A percentile compares a stretch with the other conserved stretches of the same genome.
phyloP scores from a whole-genome alignment of 306 rosid genomes.

The Cucurbita pepo region DNA sequence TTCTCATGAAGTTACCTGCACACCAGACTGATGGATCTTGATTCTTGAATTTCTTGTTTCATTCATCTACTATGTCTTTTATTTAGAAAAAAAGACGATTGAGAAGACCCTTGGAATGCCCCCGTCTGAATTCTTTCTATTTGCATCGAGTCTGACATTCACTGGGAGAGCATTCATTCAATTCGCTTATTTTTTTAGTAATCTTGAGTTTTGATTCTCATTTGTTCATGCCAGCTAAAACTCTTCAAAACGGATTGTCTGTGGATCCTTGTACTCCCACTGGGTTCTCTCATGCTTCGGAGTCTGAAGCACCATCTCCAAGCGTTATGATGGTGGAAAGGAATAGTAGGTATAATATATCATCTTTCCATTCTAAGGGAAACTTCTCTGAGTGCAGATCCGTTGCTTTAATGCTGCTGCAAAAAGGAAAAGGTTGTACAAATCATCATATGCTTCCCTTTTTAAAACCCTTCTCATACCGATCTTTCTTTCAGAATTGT shows the following conservation, averaged over 20 bases:
- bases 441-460: not conserved
- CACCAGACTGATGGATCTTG: not conserved
- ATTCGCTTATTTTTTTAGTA: not conserved
- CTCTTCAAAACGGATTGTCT: slow-evolving; percentile 25
- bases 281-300: slow-evolving; percentile 42
- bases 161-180: not conserved
- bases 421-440: slow-evolving; percentile 70
- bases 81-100: not conserved
- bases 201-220: not conserved
- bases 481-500: slow-evolving; percentile 8
- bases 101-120: not conserved
- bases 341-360: slow-evolving; percentile 13
- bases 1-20: not conserved
- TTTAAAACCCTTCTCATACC: not conserved
- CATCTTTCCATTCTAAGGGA: slow-evolving; percentile 48
- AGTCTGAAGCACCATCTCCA: slow-evolving; percentile 42
- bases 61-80: not conserved
- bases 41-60: not conserved
- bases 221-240: slow-evolving; percentile 43
- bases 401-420: slow-evolving; percentile 59
- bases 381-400: slow-evolving; percentile 89
- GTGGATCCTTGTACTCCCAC: slow-evolving; percentile 82
- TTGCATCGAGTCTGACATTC: not conserved
- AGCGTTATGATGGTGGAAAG: slow-evolving; percentile 21
- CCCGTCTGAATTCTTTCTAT: not conserved